Evolutionary conservation across 345 rosid genomes (phyloP).

Genomic region (Odontarrhena argentea): DNA sequence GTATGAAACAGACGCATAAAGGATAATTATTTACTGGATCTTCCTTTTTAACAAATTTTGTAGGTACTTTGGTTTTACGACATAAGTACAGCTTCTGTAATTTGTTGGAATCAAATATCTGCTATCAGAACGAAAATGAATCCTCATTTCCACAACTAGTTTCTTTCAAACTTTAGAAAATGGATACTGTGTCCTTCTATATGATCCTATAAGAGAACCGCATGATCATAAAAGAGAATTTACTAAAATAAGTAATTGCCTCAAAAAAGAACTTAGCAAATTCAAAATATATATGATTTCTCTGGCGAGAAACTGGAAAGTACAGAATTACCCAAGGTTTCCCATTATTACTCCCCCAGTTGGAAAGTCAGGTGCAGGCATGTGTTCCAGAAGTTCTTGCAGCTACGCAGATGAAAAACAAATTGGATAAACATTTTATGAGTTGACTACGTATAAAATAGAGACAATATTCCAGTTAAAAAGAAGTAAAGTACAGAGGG

Average conservation of each 20-base stretch:
- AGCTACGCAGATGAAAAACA: constrained; percentile 51
- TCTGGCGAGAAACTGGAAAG: constrained; percentile 13
- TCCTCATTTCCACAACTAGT: neutral
- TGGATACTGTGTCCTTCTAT: constrained; percentile 1
- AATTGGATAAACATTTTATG: constrained; percentile 29
- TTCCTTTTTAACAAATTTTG: constrained; percentile 3
- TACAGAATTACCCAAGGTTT: constrained; percentile 71
- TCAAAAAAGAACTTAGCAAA: neutral
- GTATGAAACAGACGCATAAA: neutral
- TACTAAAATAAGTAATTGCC: constrained; percentile 9
- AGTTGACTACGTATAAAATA: constrained; percentile 10
- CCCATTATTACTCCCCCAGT: constrained; percentile 98
- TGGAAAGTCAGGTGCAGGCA: constrained; percentile 99
- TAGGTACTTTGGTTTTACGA: constrained; percentile 2
- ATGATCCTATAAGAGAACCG: neutral
- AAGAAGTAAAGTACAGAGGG: constrained; percentile 11
- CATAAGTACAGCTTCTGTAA: constrained; percentile 12
- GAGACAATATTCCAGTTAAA: neutral
- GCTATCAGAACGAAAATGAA: neutral
- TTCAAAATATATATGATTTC: neutral
- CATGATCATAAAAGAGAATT: neutral
- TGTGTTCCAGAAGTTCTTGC: constrained; percentile 96
- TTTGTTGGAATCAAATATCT: constrained; percentile 8
- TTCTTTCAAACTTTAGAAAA: neutral
- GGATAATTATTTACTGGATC: neutral